Evolutionary conservation across 2,329 filamentous ascomycete species (phyloP), one percentile per base, ranked within the genome.

Genomic region (Fusarium sp.): DNA sequence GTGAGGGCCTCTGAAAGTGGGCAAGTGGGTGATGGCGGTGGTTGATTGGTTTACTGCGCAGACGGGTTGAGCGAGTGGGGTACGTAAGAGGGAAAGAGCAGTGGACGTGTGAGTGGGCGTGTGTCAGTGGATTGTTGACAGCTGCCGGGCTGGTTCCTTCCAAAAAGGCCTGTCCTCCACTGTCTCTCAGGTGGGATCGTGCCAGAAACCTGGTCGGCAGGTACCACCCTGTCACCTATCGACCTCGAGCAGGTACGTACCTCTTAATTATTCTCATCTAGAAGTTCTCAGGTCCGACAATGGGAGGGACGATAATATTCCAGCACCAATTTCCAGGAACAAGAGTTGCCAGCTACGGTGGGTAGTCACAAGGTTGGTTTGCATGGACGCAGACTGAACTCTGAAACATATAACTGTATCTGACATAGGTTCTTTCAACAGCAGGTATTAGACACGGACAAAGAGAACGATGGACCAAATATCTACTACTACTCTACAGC

Each of bases 81-180:
- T 64, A 65, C 60, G 57, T 55, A 64, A 70, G 57, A 72, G 34
- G 54, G 61, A 71, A 71, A 67, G 69, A 67, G 49, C 67, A 54
- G 41, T 59, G 24, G 49, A 37, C 65, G 65, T 69, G 65, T 72
- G 72, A 70, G 70, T 69, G 70, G 66, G 64, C 57, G 67, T 71
- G 70, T 73, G 69, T 70, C 58, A 65, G 64, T 70, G 52, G 60
- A 56, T 64, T 72, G 46, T 73, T 74, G 73, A 75, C 71, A 72
- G 73, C 70, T 75, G 65, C 70, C 63, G 73, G 69, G 48, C 73
- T 67, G 67, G 70, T 66, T 72, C 66, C 57, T 73, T 59, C 59
- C 71, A 55, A 66, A 46, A 67, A 71, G 65, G 61, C 70, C 71
- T 73, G 67, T 69, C 71, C 49, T 52, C 32, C 32, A 52, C 68